phyloP scores from a whole-genome alignment of 805 yeast species.

The Kluyveromyces nonfermentans region DNA sequence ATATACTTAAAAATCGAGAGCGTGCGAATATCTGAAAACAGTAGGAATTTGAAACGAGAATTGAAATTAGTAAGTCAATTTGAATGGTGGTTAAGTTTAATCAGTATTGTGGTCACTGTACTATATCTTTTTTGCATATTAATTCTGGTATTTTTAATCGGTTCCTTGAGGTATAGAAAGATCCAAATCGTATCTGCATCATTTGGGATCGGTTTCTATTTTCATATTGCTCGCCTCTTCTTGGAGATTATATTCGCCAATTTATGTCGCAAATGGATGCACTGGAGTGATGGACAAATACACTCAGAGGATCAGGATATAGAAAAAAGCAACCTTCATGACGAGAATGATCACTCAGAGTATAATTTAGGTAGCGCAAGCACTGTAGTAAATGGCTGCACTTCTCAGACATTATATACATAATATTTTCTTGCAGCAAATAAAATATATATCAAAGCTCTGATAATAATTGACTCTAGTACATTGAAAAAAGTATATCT shows the following conservation, averaged over 20 bases:
- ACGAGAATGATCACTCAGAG: neutral
- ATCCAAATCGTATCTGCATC: constrained; percentile 1
- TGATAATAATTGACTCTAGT: too few relatives aligned
- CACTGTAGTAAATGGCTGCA: constrained; percentile 2
- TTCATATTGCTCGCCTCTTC: neutral
- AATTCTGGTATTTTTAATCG: constrained; percentile 1
- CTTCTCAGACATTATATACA: neutral
- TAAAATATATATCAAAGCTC: neutral
- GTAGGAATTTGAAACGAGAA: neutral
- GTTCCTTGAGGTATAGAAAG: constrained; percentile 1
- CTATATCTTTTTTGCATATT: neutral
- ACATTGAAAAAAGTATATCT: too few relatives aligned
- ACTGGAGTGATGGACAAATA: neutral
- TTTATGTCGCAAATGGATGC: constrained; percentile 1
- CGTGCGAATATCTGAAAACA: neutral
- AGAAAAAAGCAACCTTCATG: neutral
- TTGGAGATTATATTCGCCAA: neutral
- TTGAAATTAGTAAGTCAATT: neutral
- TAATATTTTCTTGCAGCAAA: neutral
- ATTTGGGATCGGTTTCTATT: constrained; percentile 1
- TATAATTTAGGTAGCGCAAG: neutral
- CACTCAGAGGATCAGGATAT: neutral
- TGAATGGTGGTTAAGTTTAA: neutral
- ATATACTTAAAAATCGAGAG: constrained; percentile 1
- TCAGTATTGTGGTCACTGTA: neutral